Conservation (phyloP, 192 early-diverging fungal genomes). For the Podila horticola region DNA sequence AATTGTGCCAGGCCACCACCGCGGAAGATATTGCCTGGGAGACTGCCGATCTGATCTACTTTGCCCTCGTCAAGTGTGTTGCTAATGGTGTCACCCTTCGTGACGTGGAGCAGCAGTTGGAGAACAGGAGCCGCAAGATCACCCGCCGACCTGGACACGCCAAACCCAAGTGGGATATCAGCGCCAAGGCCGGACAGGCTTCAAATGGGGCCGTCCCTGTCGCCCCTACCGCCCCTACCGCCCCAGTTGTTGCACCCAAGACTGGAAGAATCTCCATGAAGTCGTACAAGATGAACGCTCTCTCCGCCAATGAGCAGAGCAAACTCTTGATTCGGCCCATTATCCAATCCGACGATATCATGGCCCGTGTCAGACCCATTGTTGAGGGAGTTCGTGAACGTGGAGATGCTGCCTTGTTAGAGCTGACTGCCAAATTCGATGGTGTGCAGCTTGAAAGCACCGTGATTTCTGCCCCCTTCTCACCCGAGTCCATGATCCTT, state of each 20-base stretch:
- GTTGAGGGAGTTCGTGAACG: constrained; percentile 81
- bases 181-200: constrained; percentile 21
- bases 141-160: constrained; percentile 91
- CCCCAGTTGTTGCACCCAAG: constrained; percentile 50
- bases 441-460: constrained; percentile 74
- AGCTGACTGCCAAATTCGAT: constrained; percentile 93
- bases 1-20: constrained; percentile 83
- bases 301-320: constrained; percentile 60
- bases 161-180: constrained; percentile 80
- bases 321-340: constrained; percentile 90
- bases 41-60: constrained; percentile 96
- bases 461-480: constrained; percentile 90
- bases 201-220: constrained; percentile 6
- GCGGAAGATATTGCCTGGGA: constrained; percentile 92
- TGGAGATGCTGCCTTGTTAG: constrained; percentile 88
- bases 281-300: constrained; percentile 63
- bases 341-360: constrained; percentile 90
- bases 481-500: constrained; percentile 64
- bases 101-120: constrained; percentile 90
- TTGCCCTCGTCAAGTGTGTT: constrained; percentile 89
- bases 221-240: constrained; percentile 25
- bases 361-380: constrained; percentile 89
- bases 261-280: constrained; percentile 78
- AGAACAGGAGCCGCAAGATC: constrained; percentile 85
- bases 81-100: constrained; percentile 80